Conservation (phyloP, 1,284 basidiomycete species). For the Tilletia setariae region DNA sequence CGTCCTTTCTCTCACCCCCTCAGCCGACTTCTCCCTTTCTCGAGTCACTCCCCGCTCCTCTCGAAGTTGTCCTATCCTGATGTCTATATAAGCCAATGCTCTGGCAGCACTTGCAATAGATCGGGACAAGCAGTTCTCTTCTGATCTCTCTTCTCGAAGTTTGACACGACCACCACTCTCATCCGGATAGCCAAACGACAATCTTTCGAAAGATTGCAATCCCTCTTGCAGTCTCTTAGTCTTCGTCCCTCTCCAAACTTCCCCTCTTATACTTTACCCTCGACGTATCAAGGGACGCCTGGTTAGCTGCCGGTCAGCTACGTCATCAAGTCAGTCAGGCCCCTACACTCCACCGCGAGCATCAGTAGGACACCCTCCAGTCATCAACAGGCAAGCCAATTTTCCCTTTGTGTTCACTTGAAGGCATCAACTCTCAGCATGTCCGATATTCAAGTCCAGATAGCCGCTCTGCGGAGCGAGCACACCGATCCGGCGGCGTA, state of each 20-base stretch:
- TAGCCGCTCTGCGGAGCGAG: too few relatives aligned
- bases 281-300: neutral
- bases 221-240: neutral
- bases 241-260: too few relatives aligned
- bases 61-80: too few relatives aligned
- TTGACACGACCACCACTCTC: neutral
- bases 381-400: neutral
- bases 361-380: neutral
- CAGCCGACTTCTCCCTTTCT: too few relatives aligned
- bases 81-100: too few relatives aligned
- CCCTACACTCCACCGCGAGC: conserved; percentile 7
- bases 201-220: conserved; percentile 9
- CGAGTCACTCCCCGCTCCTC: too few relatives aligned
- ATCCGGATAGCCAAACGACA: neutral
- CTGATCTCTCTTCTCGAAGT: too few relatives aligned
- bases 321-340: neutral
- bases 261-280: neutral
- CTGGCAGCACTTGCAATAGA: too few relatives aligned
- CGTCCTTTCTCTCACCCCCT: too few relatives aligned
- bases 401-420: neutral
- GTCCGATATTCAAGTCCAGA: too few relatives aligned
- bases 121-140: too few relatives aligned
- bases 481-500: too few relatives aligned
- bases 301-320: neutral
- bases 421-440: neutral